Evolutionary conservation across 2,329 filamentous ascomycete species (phyloP), one percentile per base, ranked within the genome.

Genomic region (Talaromyces funiculosus): DNA sequence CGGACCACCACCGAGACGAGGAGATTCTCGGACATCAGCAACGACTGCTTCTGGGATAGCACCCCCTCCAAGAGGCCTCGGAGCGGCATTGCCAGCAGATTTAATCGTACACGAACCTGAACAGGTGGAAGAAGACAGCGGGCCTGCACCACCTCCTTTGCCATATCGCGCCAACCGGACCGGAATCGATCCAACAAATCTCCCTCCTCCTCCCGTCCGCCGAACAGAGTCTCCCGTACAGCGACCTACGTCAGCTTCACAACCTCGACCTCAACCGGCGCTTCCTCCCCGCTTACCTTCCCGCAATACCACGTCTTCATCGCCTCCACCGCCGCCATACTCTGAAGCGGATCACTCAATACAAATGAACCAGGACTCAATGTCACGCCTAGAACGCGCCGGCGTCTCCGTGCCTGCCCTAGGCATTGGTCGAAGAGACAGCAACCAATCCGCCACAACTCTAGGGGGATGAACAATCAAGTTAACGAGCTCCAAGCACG

Each of bases 341-440:
- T 73, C 79, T 63, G 72, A 82, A 64, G 72, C 71, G 51, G 71
- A 64, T 35, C 68, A 12, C 61, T 71, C 51, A 59, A 72, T 61
- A 54, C 73, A 76, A 53, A 66, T 86, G 45, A 85, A 86, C 58
- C 80, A 83, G 66, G 83, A 80, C 4, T 87, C 90, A 4, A 72
- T 88, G 59, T 81, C 77, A 61, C 82, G 90, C 43, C 80, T 97
- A 8, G 84, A 86, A 10, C 82, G 85, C 38, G 87, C 90, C 0
- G 92, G 92, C 0, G 81, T 96, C 5, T 89, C 87, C 0, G 90
- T 96, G 0, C 88, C 91, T 0, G 88, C 83, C 0, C 78, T 96
- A 3, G 89, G 89, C 4, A 95, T 96, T 63, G 86, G 85, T 4
- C 65, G 66, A 57, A 38, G 43, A 65, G 66, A 53, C 62, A 67